Conservation (phyloP, 257 asterid genomes). For the Asclepias syriaca region DNA sequence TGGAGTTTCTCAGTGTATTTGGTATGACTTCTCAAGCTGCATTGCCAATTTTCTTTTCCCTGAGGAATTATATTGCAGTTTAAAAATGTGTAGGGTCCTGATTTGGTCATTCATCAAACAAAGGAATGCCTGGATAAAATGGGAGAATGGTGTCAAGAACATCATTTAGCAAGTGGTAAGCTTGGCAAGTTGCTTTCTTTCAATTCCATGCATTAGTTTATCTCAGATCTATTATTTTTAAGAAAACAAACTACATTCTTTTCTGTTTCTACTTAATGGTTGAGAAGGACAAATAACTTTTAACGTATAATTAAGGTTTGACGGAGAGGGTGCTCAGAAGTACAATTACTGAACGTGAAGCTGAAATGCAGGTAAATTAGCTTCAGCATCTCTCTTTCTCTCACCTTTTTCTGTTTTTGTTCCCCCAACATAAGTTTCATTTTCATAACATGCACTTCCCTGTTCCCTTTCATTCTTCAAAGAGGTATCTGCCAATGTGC, state of each 20-base stretch:
- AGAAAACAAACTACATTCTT: not conserved
- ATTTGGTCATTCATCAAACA: constrained; percentile 78
- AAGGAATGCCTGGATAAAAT: constrained; percentile 76
- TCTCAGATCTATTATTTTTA: not conserved
- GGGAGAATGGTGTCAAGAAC: constrained; percentile 98
- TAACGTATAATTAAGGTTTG: constrained; percentile 50
- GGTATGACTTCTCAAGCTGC: not conserved
- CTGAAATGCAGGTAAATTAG: constrained; percentile 76
- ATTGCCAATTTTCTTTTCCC: not conserved
- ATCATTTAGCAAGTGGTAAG: constrained; percentile 82
- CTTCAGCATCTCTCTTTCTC: not conserved
- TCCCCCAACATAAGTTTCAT: not conserved
- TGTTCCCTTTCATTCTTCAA: not conserved
- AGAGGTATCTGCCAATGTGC: not conserved
- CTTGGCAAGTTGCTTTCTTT: constrained; percentile 13
- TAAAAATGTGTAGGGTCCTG: constrained; percentile 62
- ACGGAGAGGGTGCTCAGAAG: constrained; percentile 78
- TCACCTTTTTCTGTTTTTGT: constrained; percentile 1
- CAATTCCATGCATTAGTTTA: not conserved
- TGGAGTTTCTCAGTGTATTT: not conserved
- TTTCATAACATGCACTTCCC: not conserved
- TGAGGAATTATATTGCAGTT: constrained; percentile 7
- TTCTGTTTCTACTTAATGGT: not conserved
- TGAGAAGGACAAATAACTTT: not conserved
- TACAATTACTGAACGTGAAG: constrained; percentile 68